Evolutionary conservation across 805 yeast genomes (phyloP).

Genomic region (Candida maesae): DNA sequence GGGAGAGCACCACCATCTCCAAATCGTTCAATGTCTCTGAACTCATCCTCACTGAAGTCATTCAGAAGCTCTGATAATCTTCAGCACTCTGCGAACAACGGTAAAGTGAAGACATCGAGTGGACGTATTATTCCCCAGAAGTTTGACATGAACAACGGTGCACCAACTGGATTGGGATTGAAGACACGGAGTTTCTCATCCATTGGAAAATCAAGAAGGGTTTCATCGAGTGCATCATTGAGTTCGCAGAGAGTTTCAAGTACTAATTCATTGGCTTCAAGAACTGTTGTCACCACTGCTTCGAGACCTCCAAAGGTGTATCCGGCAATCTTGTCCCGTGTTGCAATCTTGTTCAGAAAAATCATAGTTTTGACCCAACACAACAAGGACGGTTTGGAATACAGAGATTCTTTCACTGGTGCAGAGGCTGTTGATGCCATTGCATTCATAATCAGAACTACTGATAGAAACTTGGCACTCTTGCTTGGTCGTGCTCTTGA

Average conservation of each 20-base stretch:
- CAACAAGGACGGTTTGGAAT: constrained; percentile 86
- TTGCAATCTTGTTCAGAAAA: constrained; percentile 74
- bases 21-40: constrained; percentile 33
- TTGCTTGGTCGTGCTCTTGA: constrained; percentile 88
- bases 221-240: constrained; percentile 24
- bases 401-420: constrained; percentile 92
- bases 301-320: constrained; percentile 64
- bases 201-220: constrained; percentile 24
- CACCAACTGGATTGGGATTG: constrained; percentile 33
- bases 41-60: constrained; percentile 31
- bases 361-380: constrained; percentile 68
- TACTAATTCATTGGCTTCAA: constrained; percentile 25
- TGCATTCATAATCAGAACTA: constrained; percentile 79
- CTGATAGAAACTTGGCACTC: constrained; percentile 86
- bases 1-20: constrained; percentile 20
- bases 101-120: constrained; percentile 35
- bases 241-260: constrained; percentile 24
- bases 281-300: constrained; percentile 45
- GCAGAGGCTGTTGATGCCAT: constrained; percentile 91
- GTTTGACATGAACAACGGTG: constrained; percentile 31
- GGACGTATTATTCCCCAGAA: constrained; percentile 47
- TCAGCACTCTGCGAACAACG: constrained; percentile 20
- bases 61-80: constrained; percentile 28
- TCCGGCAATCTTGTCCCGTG: constrained; percentile 85
- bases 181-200: constrained; percentile 47